These are phyloP conservation scores for Septoria petroselini DNA, from an alignment of 2,329 filamentous ascomycete genomes.

Conservation along the genomic window DNA sequence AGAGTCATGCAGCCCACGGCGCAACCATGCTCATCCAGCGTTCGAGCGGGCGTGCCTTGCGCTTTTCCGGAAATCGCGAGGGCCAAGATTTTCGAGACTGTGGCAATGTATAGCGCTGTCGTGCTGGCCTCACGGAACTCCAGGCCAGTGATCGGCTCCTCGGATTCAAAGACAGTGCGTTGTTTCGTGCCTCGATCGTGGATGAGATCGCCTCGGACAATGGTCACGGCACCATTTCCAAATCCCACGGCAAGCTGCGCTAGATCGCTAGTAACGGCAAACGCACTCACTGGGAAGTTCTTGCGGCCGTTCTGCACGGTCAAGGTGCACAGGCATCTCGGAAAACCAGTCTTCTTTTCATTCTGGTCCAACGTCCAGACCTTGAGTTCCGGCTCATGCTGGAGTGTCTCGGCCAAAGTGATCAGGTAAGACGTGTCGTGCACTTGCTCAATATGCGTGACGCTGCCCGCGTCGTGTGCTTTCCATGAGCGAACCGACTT, in stretches of 20 bases:
- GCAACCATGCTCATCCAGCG: slow-evolving; percentile 85
- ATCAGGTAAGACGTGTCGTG: slow-evolving; percentile 82
- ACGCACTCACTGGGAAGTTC: slow-evolving; percentile 92
- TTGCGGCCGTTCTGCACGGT: slow-evolving; percentile 85
- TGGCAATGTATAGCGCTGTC: slow-evolving; percentile 87
- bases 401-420: slow-evolving; percentile 83
- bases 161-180: slow-evolving; percentile 90
- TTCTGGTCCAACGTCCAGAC: slow-evolving; percentile 96
- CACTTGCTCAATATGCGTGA: slow-evolving; percentile 90
- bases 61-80: slow-evolving; percentile 83
- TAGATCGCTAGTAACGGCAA: slow-evolving; percentile 81
- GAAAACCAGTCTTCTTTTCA: slow-evolving; percentile 88
- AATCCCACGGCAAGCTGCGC: slow-evolving; percentile 94
- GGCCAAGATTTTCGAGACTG: slow-evolving; percentile 81
- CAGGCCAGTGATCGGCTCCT: slow-evolving; percentile 91
- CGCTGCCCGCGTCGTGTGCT: slow-evolving; percentile 73
- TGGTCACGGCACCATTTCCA: slow-evolving; percentile 88
- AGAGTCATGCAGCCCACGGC: slow-evolving; percentile 93
- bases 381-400: slow-evolving; percentile 82
- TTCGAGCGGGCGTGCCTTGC: slow-evolving; percentile 82
- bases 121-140: slow-evolving; percentile 64
- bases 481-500: slow-evolving; percentile 83
- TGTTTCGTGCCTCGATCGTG: slow-evolving; percentile 94
- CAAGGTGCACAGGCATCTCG: slow-evolving; percentile 82
- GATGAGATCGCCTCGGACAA: slow-evolving; percentile 89